Evolutionary conservation across 1,284 basidiomycete species (phyloP).

Genomic region (Rhodotorula glutinis): DNA sequence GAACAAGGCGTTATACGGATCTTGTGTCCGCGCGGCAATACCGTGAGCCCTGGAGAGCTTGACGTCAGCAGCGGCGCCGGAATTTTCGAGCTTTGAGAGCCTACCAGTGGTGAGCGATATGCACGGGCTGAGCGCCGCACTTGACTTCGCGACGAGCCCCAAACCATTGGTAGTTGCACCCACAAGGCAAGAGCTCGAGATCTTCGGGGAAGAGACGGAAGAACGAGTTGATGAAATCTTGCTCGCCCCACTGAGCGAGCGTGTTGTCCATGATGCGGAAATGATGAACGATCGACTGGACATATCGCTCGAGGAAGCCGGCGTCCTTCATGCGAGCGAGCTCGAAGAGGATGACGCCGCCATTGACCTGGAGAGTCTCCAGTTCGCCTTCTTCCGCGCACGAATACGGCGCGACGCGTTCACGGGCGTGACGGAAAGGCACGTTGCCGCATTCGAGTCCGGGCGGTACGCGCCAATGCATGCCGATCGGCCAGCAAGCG

Average conservation of each 20-base stretch:
- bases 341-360: slow-evolving; percentile 34
- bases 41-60: slow-evolving; percentile 22
- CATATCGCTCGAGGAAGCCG: slow-evolving; percentile 33
- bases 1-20: slow-evolving; percentile 34
- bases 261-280: slow-evolving; percentile 18
- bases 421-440: neutral
- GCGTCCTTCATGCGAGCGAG: slow-evolving; percentile 30
- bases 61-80: neutral
- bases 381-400: slow-evolving; percentile 30
- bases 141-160: slow-evolving; percentile 29
- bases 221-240: slow-evolving; percentile 41
- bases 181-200: slow-evolving; percentile 37
- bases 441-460: slow-evolving; percentile 35
- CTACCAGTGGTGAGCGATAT: slow-evolving; percentile 36
- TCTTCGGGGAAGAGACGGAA: slow-evolving; percentile 36
- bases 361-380: slow-evolving; percentile 38
- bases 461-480: slow-evolving; percentile 26
- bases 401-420: neutral
- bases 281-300: slow-evolving; percentile 32
- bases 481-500: slow-evolving; percentile 38
- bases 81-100: neutral
- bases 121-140: slow-evolving; percentile 32
- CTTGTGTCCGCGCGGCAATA: slow-evolving; percentile 21
- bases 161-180: slow-evolving; percentile 41
- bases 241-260: slow-evolving; percentile 37